Base-by-base conservation (phyloP, 164 flowering plant genomes). In the Taxillus chinensis region DNA sequence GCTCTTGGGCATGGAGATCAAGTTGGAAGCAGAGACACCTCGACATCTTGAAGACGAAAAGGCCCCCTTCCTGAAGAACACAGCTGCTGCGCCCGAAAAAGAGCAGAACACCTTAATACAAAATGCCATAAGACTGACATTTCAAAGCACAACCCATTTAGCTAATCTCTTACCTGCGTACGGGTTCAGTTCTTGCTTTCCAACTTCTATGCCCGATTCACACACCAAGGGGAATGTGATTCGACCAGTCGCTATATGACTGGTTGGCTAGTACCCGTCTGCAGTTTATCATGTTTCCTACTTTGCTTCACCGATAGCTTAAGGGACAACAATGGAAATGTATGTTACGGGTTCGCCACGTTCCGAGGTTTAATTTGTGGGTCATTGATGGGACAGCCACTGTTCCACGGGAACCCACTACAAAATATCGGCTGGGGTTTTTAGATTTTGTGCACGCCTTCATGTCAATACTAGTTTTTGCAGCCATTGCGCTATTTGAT, bases 141-240 rank as follows among this genome's bases (percentile, higher is more conserved):
- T 81, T 59, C 64, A 74, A 45, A 80, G 86, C 82, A 80, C 89
- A 3, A 85, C 86, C 12, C 78, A 84, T 67, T 53, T 86, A 39
- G 87, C 92, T 54, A 82, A 84, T 60, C 83, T 81, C 39, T 67
- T 84, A 39, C 92, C 89, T 2, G 84, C 89, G 27, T 27, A 27
- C 2, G 0, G 89, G 89, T 5, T 66, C 92, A 0, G 86, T 84
- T 11, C 87, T 82, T 45, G 78, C 82, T 14, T 84, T 84, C 67
- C 87, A 86, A 53, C 81, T 86, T 17, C 77, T 86, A 1, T 62
- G 89, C 0, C 92, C 92, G 52, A 70, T 86, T 82, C 70, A 61
- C 87, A 11, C 77, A 82, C 72, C 71, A 73, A 57, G 92, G 92
- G 0, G 40, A 61, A 15, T 86, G 92, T 55, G 86, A 86, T 57